Evolutionary conservation across 345 rosid species (phyloP).

Genomic region (Aquilaria malaccensis): DNA sequence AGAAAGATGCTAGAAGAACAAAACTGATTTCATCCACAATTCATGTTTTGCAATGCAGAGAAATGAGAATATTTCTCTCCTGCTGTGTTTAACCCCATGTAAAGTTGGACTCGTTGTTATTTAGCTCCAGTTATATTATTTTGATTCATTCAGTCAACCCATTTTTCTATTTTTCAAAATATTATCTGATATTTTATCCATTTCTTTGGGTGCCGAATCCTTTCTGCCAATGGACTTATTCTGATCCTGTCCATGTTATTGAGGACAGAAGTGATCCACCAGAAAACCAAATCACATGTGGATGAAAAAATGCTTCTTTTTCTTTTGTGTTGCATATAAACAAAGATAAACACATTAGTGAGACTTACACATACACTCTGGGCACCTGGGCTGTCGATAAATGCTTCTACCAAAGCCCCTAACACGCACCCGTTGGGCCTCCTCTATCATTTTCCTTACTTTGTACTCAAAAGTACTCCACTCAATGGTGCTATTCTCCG

Average conservation of each 20-base stretch:
- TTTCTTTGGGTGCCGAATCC: too few relatives aligned
- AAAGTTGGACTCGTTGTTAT: background rate
- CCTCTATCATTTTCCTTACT: constrained; percentile 63
- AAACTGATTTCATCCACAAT: constrained; percentile 2
- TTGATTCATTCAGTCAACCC: background rate
- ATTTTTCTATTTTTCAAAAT: too few relatives aligned
- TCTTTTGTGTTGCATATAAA: background rate
- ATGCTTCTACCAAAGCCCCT: constrained; percentile 74
- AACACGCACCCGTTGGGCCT: constrained; percentile 49
- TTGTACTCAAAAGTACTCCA: constrained; percentile 54
- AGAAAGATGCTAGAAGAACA: constrained; percentile 15
- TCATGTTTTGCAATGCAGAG: constrained; percentile 15
- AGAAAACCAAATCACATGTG: background rate
- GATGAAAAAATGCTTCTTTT: background rate
- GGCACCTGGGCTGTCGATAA: constrained; percentile 81
- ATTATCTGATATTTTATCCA: too few relatives aligned
- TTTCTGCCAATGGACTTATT: too few relatives aligned
- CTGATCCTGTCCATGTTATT: background rate
- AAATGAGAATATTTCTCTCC: constrained; percentile 18
- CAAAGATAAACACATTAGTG: constrained; percentile 4
- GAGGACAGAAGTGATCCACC: background rate
- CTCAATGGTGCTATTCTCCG: constrained; percentile 41
- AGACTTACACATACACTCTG: constrained; percentile 68
- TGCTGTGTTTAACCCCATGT: background rate
- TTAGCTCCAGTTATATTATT: background rate